Base-by-base conservation (phyloP, 2,329 filamentous ascomycete species). In the Fusarium compactum region DNA sequence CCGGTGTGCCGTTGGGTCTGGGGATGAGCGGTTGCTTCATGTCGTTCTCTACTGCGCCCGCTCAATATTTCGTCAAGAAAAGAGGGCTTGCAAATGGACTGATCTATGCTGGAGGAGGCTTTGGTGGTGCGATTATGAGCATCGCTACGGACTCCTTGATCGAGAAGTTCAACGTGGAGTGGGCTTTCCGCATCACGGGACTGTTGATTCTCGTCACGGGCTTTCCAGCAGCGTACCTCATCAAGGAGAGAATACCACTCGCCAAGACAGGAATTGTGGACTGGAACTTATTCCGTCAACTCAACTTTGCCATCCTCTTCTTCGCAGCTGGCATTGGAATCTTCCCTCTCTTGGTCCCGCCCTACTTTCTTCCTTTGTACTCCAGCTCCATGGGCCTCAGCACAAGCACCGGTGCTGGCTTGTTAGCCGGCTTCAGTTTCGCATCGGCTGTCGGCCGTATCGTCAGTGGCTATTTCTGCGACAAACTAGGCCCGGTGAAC, bases 341-440 rank as follows among this genome's bases (percentile, higher is more conserved):
- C 3, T 90, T 90, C 66, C 85, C 88, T 1, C 82, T 90, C 18
- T 84, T 89, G 60, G 87, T 90, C 0, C 87, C 88, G 0, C 86
- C 88, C 0, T 90, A 89, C 78, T 90, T 90, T 73, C 77, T 90
- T 1, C 88, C 88, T 0, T 78, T 89, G 1, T 89, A 88, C 69
- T 82, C 82, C 29, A 78, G 81, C 6, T 86, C 87, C 0, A 80
- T 91, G n/a, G 85, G 86, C 0, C 78, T 90, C 10, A 81, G 83
- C 0, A 82, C 86, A 2, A 80, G 80, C 10, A 83, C 82, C 0
- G 89, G 88, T 0, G 88, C 89, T 1, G 87, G 80, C 14, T 78
- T 91, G 1, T 82, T 91, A 0, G 89, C 89, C 0, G 87, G 83
- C 2, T 91, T 90, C 80, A 90, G 88, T 75, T 84, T 89, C 25